Conservation (phyloP, 768 basidiomycete genomes). For the Leccinum longicurvipes region DNA sequence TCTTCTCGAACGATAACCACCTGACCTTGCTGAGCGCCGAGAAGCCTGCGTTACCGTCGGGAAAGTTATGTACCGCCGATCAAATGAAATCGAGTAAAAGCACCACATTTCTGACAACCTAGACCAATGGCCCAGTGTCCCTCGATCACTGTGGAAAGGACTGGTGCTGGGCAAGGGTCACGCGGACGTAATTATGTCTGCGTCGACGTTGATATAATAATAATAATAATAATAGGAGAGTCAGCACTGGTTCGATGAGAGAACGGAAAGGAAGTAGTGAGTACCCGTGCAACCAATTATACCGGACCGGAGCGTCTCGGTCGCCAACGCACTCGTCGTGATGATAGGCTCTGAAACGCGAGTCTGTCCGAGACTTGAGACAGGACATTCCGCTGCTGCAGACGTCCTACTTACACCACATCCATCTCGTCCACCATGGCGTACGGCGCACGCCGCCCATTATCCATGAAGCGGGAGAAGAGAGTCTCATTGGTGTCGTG, state of each 20-base stretch:
- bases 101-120: neutral
- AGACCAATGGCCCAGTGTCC: neutral
- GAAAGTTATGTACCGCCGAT: neutral
- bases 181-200: too few relatives aligned
- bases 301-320: conserved; percentile 3
- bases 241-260: too few relatives aligned
- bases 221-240: neutral
- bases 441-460: neutral
- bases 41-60: conserved; percentile 2
- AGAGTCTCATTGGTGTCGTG: neutral
- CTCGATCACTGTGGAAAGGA: too few relatives aligned
- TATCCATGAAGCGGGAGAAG: neutral
- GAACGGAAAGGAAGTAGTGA: too few relatives aligned
- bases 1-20: too few relatives aligned
- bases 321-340: conserved; percentile 20
- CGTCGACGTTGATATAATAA: too few relatives aligned
- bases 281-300: too few relatives aligned
- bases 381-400: neutral
- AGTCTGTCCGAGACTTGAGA: neutral
- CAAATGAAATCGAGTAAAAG: conserved; percentile 3
- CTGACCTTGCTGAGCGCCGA: conserved; percentile 3
- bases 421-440: neutral
- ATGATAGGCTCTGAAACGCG: neutral
- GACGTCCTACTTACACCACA: neutral
- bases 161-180: too few relatives aligned